Conservation (phyloP, 129 eudicot species). For the Flaveria linearis region DNA sequence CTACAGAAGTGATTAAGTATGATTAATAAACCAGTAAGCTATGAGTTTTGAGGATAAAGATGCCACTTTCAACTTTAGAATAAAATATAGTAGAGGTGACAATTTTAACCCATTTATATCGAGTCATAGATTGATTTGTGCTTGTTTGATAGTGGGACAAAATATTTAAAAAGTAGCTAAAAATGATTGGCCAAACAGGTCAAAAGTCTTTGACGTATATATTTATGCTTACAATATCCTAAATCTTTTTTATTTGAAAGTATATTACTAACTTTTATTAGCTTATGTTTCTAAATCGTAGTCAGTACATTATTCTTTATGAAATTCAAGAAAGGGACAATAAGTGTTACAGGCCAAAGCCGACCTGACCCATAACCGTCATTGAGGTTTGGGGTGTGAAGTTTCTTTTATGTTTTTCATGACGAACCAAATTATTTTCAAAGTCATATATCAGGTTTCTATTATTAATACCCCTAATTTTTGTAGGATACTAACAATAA, state of each 20-base stretch:
- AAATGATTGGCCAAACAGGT: not conserved
- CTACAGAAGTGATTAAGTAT: constrained; percentile 36
- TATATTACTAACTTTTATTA: not conserved
- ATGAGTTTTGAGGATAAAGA: not conserved
- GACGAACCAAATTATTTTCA: not conserved
- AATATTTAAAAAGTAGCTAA: not conserved
- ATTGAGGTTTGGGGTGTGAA: not conserved
- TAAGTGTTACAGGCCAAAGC: not conserved
- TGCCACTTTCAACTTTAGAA: not conserved
- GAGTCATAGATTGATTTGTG: not conserved
- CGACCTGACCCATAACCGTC: not conserved
- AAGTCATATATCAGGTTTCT: no score
- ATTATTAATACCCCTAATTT: not conserved
- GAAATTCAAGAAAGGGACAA: not conserved
- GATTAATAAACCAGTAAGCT: not conserved
- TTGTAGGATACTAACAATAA: not conserved
- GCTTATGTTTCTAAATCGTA: not conserved
- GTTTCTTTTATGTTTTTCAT: not conserved
- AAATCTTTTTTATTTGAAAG: no score
- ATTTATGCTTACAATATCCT: not conserved
- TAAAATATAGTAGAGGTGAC: not conserved
- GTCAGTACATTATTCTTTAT: not conserved
- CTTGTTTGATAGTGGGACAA: not conserved
- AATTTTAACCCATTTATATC: not conserved
- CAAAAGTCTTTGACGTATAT: not conserved